Conservation (phyloP, 768 basidiomycete genomes). For the Steccherinum ochraceum region DNA sequence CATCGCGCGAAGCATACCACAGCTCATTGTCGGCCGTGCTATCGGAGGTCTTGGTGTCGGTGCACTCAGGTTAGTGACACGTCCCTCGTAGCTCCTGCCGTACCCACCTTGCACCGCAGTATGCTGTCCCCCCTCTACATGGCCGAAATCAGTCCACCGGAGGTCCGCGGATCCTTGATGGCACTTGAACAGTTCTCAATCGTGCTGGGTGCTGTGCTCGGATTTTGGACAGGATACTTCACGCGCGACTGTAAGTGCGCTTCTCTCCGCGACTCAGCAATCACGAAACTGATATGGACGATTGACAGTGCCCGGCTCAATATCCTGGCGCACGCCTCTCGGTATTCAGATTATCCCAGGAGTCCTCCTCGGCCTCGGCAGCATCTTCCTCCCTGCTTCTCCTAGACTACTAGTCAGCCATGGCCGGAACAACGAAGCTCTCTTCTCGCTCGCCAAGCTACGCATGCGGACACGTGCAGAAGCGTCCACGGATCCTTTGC, state of each 20-base stretch:
- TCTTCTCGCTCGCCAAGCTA: constrained; percentile 47
- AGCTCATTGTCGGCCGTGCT: constrained; percentile 64
- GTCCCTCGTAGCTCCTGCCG: neutral
- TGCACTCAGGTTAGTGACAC: constrained; percentile 31
- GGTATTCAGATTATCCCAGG: constrained; percentile 69
- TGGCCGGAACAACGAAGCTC: constrained; percentile 53
- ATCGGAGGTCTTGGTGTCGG: constrained; percentile 82
- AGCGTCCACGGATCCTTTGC: constrained; percentile 40
- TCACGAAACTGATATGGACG: too few species aligned
- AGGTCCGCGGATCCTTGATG: constrained; percentile 72
- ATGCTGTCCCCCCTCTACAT: constrained; percentile 81
- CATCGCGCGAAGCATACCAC: constrained; percentile 45
- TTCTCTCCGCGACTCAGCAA: neutral
- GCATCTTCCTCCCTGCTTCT: constrained; percentile 52
- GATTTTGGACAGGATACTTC: constrained; percentile 77
- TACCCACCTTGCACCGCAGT: constrained; percentile 27
- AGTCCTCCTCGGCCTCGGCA: constrained; percentile 55
- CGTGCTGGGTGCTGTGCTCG: constrained; percentile 73
- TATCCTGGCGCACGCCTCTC: constrained; percentile 76
- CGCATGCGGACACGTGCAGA: constrained; percentile 43
- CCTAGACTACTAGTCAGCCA: constrained; percentile 53
- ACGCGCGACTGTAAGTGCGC: constrained; percentile 58
- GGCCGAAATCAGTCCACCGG: constrained; percentile 79
- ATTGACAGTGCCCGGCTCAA: constrained; percentile 49
- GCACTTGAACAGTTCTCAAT: constrained; percentile 79